These are phyloP conservation scores for Diaporthe sp. DNA, from an alignment of 2,329 filamentous ascomycete species.

Conservation along the genomic window DNA sequence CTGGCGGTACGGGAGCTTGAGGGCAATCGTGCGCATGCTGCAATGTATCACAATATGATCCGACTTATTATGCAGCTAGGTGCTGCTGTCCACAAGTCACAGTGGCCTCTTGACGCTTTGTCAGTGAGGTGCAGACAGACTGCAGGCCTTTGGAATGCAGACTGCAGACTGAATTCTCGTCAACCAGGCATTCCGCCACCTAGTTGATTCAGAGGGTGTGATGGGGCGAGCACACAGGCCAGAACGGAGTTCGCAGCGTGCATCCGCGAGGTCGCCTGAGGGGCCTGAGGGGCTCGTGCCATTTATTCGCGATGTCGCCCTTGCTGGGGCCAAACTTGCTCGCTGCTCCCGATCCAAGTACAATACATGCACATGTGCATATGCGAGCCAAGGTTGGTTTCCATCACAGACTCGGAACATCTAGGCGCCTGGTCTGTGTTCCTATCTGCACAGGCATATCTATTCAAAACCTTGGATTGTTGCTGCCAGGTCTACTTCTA, in stretches of 20 bases:
- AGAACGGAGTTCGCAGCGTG: slow-evolving; percentile 20
- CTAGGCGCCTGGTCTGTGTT: not conserved
- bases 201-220: slow-evolving; percentile 24
- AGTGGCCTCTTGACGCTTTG: slow-evolving; percentile 6
- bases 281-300: slow-evolving; percentile 28
- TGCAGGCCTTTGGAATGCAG: not conserved
- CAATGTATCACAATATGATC: slow-evolving; percentile 26
- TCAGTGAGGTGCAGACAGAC: slow-evolving; percentile 14
- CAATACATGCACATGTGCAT: not conserved
- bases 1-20: slow-evolving; percentile 22
- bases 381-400: slow-evolving; percentile 2
- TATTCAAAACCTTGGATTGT: not conserved
- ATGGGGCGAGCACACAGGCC: slow-evolving; percentile 19
- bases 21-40: not conserved
- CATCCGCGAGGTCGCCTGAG: slow-evolving; percentile 27
- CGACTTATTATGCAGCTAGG: slow-evolving; percentile 21
- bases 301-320: slow-evolving; percentile 13
- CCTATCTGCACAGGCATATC: not conserved
- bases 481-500: not conserved
- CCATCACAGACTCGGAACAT: slow-evolving; percentile 12
- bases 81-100: not conserved
- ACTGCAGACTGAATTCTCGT: not conserved
- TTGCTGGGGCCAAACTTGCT: slow-evolving; percentile 14
- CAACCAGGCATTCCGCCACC: not conserved
- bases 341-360: not conserved